Base-by-base conservation (phyloP, 2,329 filamentous ascomycete species). In the Endothia cerciana region DNA sequence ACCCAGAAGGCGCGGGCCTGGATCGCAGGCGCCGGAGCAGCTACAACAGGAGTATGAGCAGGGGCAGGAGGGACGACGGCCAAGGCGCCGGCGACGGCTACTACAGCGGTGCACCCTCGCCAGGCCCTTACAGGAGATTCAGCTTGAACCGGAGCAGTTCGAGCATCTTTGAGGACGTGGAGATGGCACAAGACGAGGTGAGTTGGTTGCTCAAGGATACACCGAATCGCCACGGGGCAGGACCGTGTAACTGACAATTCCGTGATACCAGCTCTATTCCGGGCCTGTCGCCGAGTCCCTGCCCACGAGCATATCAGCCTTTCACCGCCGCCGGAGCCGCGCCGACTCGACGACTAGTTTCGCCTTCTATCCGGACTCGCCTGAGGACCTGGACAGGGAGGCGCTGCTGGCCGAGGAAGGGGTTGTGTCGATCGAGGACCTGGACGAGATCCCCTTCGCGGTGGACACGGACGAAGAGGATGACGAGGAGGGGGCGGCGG, bases 141-240 rank as follows among this genome's bases (percentile, higher is more conserved):
- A 83, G 83, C 70, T 91, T 89, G 61, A 92, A 92, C 73, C 83
- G 88, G 72, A 93, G 91, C 79, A 88, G 85, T 77, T 83, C 89
- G 43, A 97, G 92, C 78, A 89, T 97, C 71, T 90, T 97, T 72
- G 93, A 93, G 71, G 93, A 97, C 77, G 94, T 98, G n/a, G 94
- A 97, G 77, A 98, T 99, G 95, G 94, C 95, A 25, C 93, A 96
- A 61, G 92, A 97, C 76, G 94, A 98, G 86, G 92, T 95, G 74
- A 62, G 78, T 60, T 55, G 38, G 43, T 51, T n/a, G 68, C 13
- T 7, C 41, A 22, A 25, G 30, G 15, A 22, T 19, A 11, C 33
- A 53, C 45, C 41, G 33, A 10, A 51, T 30, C 33, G 10, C 4
- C 36, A 28, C n/a, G 13, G 33, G 36, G 19, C n/a, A n/a, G n/a